Evolutionary conservation across 768 basidiomycete genomes (phyloP).

Genomic region (Naganishia kalamii): DNA sequence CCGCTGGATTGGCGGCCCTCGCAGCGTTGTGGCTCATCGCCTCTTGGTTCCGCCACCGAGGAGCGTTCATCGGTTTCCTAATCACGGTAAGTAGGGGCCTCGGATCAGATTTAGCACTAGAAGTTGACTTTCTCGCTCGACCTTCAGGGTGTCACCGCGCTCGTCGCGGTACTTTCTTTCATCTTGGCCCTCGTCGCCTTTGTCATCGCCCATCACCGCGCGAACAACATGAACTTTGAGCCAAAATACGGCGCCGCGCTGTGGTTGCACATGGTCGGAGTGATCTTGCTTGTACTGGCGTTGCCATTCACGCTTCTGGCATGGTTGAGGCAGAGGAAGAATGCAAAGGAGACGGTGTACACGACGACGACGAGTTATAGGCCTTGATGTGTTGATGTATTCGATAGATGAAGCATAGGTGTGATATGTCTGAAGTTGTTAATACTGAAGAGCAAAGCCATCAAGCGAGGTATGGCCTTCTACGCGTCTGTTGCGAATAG

Average conservation of each 20-base stretch:
- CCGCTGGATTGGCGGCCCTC: conserved; percentile 36
- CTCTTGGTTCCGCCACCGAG: conserved; percentile 23
- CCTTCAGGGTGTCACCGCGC: neutral
- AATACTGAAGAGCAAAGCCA: no score
- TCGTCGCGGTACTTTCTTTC: conserved; percentile 25
- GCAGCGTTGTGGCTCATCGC: conserved; percentile 31
- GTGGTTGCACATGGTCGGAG: conserved; percentile 35
- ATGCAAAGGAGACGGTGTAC: neutral
- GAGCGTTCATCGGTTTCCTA: conserved; percentile 27
- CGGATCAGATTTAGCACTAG: neutral
- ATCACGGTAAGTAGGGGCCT: conserved; percentile 32
- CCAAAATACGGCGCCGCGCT: conserved; percentile 39
- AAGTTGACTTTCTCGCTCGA: neutral
- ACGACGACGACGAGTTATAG: no score
- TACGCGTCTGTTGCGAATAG: no score
- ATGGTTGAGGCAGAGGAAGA: conserved; percentile 30
- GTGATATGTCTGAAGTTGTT: no score
- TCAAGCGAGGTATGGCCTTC: no score
- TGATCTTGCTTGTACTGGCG: conserved; percentile 28
- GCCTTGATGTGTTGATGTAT: no score
- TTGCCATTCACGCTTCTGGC: conserved; percentile 34
- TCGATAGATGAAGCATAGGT: no score
- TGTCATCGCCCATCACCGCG: conserved; percentile 34
- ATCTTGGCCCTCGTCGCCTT: conserved; percentile 37
- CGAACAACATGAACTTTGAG: conserved; percentile 22